Evolutionary conservation across 129 eudicot species (phyloP).

Genomic region (Ambrosia artemisiifolia): DNA sequence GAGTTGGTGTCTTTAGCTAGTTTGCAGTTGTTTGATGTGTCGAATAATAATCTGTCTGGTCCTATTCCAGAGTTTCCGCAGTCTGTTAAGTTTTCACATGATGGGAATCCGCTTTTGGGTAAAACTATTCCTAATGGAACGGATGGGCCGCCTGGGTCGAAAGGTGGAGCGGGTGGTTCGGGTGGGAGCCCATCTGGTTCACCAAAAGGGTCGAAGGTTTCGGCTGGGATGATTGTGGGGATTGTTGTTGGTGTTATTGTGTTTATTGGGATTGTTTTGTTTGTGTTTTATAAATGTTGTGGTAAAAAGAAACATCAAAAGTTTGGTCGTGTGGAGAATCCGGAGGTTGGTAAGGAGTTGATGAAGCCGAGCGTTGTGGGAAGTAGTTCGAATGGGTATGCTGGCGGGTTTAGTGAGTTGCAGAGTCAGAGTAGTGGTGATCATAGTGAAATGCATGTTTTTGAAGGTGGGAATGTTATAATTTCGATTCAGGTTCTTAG

Average conservation of each 20-base stretch:
- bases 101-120: conserved; percentile 46
- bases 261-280: conserved; percentile 46
- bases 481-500: conserved; percentile 59
- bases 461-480: conserved; percentile 66
- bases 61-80: conserved; percentile 31
- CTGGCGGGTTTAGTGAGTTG: conserved; percentile 54
- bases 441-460: conserved; percentile 57
- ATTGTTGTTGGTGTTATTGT: conserved; percentile 47
- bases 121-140: conserved; percentile 18
- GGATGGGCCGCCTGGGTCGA: conserved; percentile 25
- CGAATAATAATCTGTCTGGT: conserved; percentile 59
- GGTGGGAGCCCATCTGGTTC: conserved; percentile 22
- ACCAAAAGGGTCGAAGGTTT: conserved; percentile 31
- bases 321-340: conserved; percentile 54
- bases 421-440: conserved; percentile 67
- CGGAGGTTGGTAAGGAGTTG: conserved; percentile 47
- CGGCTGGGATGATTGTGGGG: conserved; percentile 45
- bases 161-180: background rate
- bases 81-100: conserved; percentile 28
- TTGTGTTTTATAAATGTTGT: conserved; percentile 54
- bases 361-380: conserved; percentile 31
- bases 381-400: conserved; percentile 37
- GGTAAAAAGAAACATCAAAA: conserved; percentile 44
- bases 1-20: conserved; percentile 36
- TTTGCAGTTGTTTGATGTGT: conserved; percentile 41